Evolutionary conservation across 1,139 yeast species (phyloP), one percentile per base, ranked within the genome.

Genomic region (Yamadazyma atmosphaerica): DNA sequence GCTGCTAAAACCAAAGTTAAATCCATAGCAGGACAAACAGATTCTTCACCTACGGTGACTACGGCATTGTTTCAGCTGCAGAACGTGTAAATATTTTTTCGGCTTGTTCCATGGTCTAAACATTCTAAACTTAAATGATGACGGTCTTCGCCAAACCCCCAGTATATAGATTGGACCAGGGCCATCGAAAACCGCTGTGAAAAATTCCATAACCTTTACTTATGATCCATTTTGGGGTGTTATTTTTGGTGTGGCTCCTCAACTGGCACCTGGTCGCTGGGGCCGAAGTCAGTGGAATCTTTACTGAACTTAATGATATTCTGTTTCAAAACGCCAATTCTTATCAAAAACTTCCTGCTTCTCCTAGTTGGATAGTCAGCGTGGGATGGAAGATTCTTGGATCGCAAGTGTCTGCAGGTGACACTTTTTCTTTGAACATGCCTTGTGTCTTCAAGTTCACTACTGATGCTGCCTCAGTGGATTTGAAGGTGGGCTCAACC

Each of bases 391-490:
- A 34, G 1, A 46, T 65, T 7, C 35, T 40, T 10, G 60, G 59
- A 10, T 17, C 51, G 4, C 38, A 46, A 1, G 51, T 55, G 3
- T 24, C 38, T 2, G 41, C 65, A 0, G 67, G 68, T 14, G 70
- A 65, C 41, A 62, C 68, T 7, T 63, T 65, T 46, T 47, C 58
- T 1, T 56, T 65, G 35, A 39, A 38, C 12, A 43, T 65, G 47
- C 67, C 67, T 4, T 54, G 64, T 49, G 68, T 60, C 3, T 63
- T 52, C 43, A 61, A 60, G 38, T 61, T 62, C 36, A 58, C 65
- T 4, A 34, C 60, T 6, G 19, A 47, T 4, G 25, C 48, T 15
- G 4, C 43, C 4, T 27, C 50, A 3, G 34, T 61, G 3, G 32
- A 41, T 14, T 52, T 63, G 33, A 31, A 35, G 7, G 63, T 49